Percentiles rank a stretch among this genome's conserved stretches.
Evolutionary conservation across 345 rosid genomes (phyloP).

Genomic region (Populus euphratica): DNA sequence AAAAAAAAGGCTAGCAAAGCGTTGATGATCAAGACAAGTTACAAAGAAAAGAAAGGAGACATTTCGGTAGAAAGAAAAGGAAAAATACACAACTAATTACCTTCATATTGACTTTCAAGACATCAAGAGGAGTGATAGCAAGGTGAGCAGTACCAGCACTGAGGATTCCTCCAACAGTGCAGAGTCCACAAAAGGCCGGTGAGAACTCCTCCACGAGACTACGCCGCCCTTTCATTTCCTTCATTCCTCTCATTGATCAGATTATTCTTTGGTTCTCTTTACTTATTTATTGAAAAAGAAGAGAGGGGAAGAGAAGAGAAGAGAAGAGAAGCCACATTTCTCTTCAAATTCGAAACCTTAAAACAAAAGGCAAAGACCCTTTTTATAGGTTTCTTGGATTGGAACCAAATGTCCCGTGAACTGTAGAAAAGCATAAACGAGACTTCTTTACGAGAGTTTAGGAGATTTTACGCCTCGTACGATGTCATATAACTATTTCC

Average conservation of each 20-base stretch:
- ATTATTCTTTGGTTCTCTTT: not conserved
- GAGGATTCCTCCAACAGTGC: conserved; percentile 53
- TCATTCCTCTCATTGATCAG: not conserved
- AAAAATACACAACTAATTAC: not conserved
- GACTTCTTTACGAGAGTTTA: too few relatives aligned
- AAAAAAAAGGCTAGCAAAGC: not conserved
- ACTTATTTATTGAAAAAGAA: not conserved
- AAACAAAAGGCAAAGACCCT: not conserved
- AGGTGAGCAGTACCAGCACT: conserved; percentile 64
- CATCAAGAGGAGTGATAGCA: conserved; percentile 58
- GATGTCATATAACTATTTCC: too few relatives aligned
- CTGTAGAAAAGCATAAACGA: too few relatives aligned
- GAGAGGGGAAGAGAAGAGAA: not conserved
- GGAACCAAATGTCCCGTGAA: not conserved
- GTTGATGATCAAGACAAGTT: not conserved
- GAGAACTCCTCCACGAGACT: conserved; percentile 34
- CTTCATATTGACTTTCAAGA: conserved; percentile 69
- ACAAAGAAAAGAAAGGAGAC: not conserved
- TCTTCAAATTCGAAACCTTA: not conserved
- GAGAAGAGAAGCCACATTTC: not conserved
- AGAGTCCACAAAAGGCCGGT: conserved; percentile 49
- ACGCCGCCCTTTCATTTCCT: conserved; percentile 12
- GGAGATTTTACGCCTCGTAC: too few relatives aligned
- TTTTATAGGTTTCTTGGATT: not conserved
- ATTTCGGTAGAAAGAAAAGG: too few relatives aligned